Conservation (phyloP, 495 filamentous ascomycete species). For the Darksidea phi region DNA sequence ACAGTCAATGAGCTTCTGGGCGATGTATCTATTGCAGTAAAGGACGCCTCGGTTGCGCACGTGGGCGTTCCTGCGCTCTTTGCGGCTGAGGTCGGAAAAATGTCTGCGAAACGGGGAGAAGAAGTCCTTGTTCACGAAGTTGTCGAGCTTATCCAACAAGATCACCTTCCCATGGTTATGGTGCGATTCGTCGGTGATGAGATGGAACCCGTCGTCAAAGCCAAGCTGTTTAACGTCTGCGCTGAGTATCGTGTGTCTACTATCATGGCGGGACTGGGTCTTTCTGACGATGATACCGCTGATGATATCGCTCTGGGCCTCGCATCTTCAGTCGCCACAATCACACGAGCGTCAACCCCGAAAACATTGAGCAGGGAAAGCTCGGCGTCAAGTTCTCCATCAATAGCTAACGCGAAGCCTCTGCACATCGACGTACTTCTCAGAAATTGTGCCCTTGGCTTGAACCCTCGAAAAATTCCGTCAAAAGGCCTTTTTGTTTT, state of each 20-base stretch:
- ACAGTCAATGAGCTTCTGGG: slow-evolving; percentile 63
- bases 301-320: slow-evolving; percentile 75
- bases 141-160: slow-evolving; percentile 36
- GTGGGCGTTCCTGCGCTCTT: slow-evolving; percentile 80
- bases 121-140: slow-evolving; percentile 68
- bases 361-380: slow-evolving; percentile 33
- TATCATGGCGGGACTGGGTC: slow-evolving; percentile 71
- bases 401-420: slow-evolving; percentile 44
- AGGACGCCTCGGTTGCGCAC: slow-evolving; percentile 71
- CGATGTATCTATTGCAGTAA: slow-evolving; percentile 53
- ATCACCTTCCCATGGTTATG: slow-evolving; percentile 63
- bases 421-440: slow-evolving; percentile 71
- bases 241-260: slow-evolving; percentile 83
- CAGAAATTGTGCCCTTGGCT: slow-evolving; percentile 74
- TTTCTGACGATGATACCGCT: slow-evolving; percentile 58
- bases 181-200: slow-evolving; percentile 88
- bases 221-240: slow-evolving; percentile 78
- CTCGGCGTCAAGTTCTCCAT: slow-evolving; percentile 38
- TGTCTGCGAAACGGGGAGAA: slow-evolving; percentile 61
- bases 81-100: slow-evolving; percentile 65
- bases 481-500: slow-evolving; percentile 76
- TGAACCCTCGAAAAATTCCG: slow-evolving; percentile 75
- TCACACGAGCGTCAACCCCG: slow-evolving; percentile 55
- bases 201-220: slow-evolving; percentile 82
- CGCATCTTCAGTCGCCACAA: slow-evolving; percentile 73